These are phyloP conservation scores for Microcos paniculata DNA, from an alignment of 345 rosid species.

Conservation along the genomic window DNA sequence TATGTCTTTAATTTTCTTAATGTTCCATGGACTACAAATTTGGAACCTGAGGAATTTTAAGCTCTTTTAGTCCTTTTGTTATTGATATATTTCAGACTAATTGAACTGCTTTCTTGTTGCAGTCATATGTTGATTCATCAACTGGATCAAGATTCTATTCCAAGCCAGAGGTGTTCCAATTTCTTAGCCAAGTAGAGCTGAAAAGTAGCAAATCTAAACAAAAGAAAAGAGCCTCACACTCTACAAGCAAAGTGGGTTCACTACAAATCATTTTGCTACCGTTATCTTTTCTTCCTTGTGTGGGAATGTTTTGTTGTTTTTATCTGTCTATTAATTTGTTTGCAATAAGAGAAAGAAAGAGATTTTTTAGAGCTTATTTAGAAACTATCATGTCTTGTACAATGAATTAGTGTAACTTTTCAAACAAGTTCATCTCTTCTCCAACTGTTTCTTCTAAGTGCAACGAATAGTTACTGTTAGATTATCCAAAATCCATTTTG, in stretches of 20 bases:
- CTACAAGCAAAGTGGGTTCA: constrained; percentile 25
- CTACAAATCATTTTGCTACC: neutral
- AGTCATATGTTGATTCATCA: constrained; percentile 31
- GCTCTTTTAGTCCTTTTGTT: neutral
- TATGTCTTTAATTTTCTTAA: neutral
- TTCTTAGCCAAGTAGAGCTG: constrained; percentile 26
- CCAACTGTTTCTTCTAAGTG: neutral
- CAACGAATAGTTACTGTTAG: neutral
- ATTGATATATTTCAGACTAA: neutral
- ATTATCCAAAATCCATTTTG: constrained; percentile 5
- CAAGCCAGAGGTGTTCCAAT: constrained; percentile 35
- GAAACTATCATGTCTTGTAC: neutral
- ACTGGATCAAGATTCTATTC: constrained; percentile 36
- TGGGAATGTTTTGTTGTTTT: neutral
- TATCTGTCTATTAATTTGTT: neutral
- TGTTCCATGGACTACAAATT: neutral
- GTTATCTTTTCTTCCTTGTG: neutral
- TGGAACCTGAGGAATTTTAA: neutral
- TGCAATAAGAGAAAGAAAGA: neutral
- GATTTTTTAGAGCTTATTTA: neutral
- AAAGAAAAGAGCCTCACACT: constrained; percentile 5
- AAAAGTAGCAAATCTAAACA: constrained; percentile 10
- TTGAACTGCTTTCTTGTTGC: constrained; percentile 17
- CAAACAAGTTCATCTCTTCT: neutral
- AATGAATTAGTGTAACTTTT: neutral